A percentile compares a stretch with the other conserved stretches of the same genome.
phyloP scores from a whole-genome alignment of 345 rosid species.

The Syzygium aromaticum region DNA sequence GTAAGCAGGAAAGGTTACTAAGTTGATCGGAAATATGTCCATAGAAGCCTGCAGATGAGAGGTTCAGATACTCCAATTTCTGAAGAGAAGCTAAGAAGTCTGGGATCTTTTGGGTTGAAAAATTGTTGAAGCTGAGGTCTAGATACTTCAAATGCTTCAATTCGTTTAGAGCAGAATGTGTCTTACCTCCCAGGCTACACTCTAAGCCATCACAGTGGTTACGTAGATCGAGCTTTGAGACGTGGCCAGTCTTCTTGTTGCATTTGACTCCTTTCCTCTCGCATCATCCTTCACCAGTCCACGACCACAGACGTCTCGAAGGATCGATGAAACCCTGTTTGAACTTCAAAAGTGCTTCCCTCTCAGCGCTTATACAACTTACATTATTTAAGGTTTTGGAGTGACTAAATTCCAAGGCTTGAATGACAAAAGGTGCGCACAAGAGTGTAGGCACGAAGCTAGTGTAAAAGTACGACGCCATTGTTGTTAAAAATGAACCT shows the following conservation, averaged over 20 bases:
- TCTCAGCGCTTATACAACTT: no score
- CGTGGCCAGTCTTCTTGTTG: background rate
- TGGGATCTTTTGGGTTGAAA: background rate
- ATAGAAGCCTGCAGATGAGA: background rate
- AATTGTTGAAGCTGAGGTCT: background rate
- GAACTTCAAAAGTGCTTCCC: no score
- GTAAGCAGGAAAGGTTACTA: background rate
- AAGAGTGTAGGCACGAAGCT: no score
- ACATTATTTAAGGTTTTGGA: no score
- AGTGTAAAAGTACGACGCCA: no score
- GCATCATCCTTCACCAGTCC: background rate
- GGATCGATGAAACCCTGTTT: no score
- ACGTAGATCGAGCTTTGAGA: background rate
- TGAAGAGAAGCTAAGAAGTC: background rate
- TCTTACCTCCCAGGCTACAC: background rate
- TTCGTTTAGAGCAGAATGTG: background rate
- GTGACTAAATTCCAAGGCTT: no score
- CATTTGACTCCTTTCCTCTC: background rate
- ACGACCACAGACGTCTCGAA: background rate
- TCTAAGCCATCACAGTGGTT: background rate
- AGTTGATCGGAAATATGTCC: background rate
- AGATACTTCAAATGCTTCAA: background rate
- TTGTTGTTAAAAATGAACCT: no score
- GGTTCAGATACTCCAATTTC: background rate
- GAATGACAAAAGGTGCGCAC: no score